These are phyloP conservation scores for Lipomyces kockii DNA, from an alignment of 805 yeast species.

Conservation along the genomic window DNA sequence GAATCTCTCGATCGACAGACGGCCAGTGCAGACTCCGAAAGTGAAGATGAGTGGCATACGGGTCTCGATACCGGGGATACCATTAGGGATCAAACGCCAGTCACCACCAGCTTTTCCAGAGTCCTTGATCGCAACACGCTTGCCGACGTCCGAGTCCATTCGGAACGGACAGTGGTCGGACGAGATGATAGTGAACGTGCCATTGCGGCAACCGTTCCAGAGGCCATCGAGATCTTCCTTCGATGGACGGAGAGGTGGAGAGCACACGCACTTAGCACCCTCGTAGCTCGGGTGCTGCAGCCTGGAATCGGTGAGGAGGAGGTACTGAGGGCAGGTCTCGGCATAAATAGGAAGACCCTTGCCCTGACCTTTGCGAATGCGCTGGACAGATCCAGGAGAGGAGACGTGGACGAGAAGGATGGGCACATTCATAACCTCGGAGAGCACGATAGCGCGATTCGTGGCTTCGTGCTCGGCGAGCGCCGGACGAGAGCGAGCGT, in stretches of 20 bases:
- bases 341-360: constrained; percentile 52
- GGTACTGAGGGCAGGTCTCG: constrained; percentile 59
- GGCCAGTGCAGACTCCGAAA: constrained; percentile 52
- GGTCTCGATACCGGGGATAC: constrained; percentile 57
- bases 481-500: constrained; percentile 54
- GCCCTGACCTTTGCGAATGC: constrained; percentile 53
- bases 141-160: constrained; percentile 51
- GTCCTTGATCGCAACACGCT: constrained; percentile 46
- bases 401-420: constrained; percentile 57
- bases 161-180: constrained; percentile 56
- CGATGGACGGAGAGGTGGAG: constrained; percentile 56
- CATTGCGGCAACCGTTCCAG: constrained; percentile 54
- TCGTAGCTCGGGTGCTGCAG: constrained; percentile 49
- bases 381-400: constrained; percentile 50
- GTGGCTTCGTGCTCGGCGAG: constrained; percentile 58
- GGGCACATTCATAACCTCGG: constrained; percentile 54
- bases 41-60: constrained; percentile 52
- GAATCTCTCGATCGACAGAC: constrained; percentile 51
- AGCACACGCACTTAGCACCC: constrained; percentile 58
- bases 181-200: constrained; percentile 54
- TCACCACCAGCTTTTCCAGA: constrained; percentile 37
- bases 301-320: constrained; percentile 51
- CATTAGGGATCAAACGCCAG: constrained; percentile 51
- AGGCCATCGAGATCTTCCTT: constrained; percentile 51
- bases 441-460: constrained; percentile 53